Evolutionary conservation across 306 rosid genomes (phyloP), one percentile per base, ranked within the genome.

Genomic region (Astragalus membranaceus): DNA sequence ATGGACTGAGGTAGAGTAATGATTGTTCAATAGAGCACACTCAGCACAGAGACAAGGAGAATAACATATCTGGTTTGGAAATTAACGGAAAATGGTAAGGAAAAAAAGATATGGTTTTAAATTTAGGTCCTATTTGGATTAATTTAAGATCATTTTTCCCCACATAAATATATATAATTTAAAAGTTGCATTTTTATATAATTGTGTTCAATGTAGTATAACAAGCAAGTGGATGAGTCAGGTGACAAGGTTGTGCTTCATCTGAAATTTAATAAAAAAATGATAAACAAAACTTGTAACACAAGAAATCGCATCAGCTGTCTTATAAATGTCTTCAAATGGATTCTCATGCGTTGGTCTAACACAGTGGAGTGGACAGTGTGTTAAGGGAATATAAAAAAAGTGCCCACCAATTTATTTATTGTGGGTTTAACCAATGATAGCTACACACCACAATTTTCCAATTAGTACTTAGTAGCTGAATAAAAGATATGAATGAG

Each of bases 111-210:
- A 20, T 20, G 23, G 1, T 20, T 20, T 20, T 0, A 20, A 2
- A 20, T 20, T 20, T 20, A 20, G 23, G 23, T 39, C 17, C 35
- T 15, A 29, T 52, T 62, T 29, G 36, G 47, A 52, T 67, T 61
- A 60, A 47, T 76, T 81, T 60, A 46, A 72, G 63, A 58, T 76
- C 75, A 60, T 75, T 71, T 80, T 75, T 58, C 65, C 60, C 7
- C 5, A 7, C 15, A 42, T 36, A 20, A 33, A 48, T 35, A 66
- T 55, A 5, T 13, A 29, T 39, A 42, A 20, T 20, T 20, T 32
- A 70, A 48, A 64, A 17, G 8, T 8, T 70, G 3, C 2, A 47
- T 13, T 15, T 37, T 49, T 9, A 12, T 30, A 46, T 37, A 53
- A 53, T 7, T 39, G 6, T 11, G 59, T 48, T 65, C 12, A 41